Base-by-base conservation (phyloP, 768 basidiomycete species). In the Phaeotremella skinneri region DNA sequence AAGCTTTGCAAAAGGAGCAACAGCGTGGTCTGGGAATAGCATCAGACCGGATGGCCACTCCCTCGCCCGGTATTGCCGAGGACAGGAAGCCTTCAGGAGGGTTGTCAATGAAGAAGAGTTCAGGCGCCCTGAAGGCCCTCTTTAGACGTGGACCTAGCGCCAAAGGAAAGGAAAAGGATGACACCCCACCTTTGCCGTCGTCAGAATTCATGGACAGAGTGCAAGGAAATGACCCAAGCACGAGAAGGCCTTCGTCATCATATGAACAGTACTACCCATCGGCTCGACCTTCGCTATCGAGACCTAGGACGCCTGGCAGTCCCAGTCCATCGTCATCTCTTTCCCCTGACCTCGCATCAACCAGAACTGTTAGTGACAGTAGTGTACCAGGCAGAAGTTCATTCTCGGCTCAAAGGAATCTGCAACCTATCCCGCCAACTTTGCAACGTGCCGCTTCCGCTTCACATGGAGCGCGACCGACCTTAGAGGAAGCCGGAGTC, bases 121-220 rank as follows among this genome's bases (percentile, higher is more conserved):
- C 72, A 2, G 72, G 74, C 4, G 74, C 72, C 7, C 50, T 77
- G 11, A 69, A 70, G 54, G 70, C 68, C 0, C 52, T 77, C 25
- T 77, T 77, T 66, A 63, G 56, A 13, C 55, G 69, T 3, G 67
- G 63, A 4, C 60, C 56, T 30, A 63, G 66, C 27, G 63, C 61
- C 25, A 72, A 74, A 59, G 67, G 68, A 17, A 73, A 70, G 39
- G 71, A 69, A 13, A 72, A 61, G 57, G 69, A 70, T 25, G 50
- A 54, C 5, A 60, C 57, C 4, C 63, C 70, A 11, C 54, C 64
- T 49, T 23, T 61, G 49, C 49, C 59, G 13, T 41, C 21, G 48
- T 11, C 43, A 25, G 17, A n/a, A 51, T 56, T 25, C 49, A 61
- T 42, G 39, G 56, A 30, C 39, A 61, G 27, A 31, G 63, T 20